Conservation (phyloP, 306 rosid species). For the Vigna nakashimae region DNA sequence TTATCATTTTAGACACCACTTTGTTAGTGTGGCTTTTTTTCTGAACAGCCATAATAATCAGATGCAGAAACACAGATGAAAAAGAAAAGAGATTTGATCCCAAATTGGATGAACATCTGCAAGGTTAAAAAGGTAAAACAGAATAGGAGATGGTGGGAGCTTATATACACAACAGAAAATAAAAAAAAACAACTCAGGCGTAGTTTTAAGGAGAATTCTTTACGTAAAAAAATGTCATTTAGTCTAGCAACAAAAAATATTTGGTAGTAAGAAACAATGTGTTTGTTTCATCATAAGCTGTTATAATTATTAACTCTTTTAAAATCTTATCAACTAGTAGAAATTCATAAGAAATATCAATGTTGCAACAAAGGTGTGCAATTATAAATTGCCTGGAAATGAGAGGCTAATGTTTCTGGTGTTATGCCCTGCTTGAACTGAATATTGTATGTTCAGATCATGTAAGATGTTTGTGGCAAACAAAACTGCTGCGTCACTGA, state of each 20-base stretch:
- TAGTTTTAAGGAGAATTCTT: not conserved
- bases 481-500: constrained; percentile 44
- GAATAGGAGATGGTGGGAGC: not conserved
- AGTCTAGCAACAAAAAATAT: not conserved
- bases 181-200: not conserved
- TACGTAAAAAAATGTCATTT: not conserved
- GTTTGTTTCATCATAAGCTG: not conserved
- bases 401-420: no score
- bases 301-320: not conserved
- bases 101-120: no score
- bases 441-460: constrained; percentile 42
- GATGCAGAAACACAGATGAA: not conserved
- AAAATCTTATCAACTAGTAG: no score
- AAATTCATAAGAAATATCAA: not conserved
- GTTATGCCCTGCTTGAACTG: constrained; percentile 19
- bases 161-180: not conserved
- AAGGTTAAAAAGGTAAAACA: not conserved
- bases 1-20: not conserved
- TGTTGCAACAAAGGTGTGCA: not conserved
- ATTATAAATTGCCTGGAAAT: no score
- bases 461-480: constrained; percentile 31
- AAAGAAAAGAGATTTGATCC: not conserved
- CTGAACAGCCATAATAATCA: not conserved
- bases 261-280: not conserved
- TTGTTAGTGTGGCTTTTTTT: not conserved